Percentiles rank a stretch among this genome's conserved stretches.
Evolutionary conservation across 2,329 filamentous ascomycete genomes (phyloP).

Genomic region (Colletotrichum sp.): DNA sequence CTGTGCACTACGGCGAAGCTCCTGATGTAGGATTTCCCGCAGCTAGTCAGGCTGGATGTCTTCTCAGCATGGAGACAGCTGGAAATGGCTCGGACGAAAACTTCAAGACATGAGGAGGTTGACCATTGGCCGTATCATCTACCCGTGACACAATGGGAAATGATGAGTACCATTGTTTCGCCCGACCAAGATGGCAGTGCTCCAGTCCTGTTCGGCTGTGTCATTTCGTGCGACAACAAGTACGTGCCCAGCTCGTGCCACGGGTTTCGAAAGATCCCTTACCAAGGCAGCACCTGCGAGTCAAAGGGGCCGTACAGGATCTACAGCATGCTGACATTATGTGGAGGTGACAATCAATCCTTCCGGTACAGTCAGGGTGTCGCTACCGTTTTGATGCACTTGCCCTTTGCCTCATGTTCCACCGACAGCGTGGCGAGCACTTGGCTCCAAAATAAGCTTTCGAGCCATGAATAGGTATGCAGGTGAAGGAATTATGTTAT

Average conservation of each 20-base stretch:
- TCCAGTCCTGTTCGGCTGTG: not conserved
- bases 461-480: not conserved
- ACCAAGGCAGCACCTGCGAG: not conserved
- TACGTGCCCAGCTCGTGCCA: not conserved
- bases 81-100: rapidly evolving
- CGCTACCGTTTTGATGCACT: not conserved
- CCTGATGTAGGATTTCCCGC: not conserved
- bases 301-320: not conserved
- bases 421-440: not conserved
- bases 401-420: not conserved
- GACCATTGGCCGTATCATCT: not conserved
- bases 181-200: not conserved
- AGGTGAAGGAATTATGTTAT: not conserved
- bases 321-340: not conserved
- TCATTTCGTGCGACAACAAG: not conserved
- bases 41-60: rapidly evolving
- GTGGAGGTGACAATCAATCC: not conserved
- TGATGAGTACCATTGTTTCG: not conserved
- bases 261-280: rapidly evolving
- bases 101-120: not conserved
- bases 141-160: not conserved
- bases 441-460: not conserved
- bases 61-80: not conserved
- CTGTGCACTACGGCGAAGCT: not conserved
- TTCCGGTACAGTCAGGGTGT: not conserved